Evolutionary conservation across 2,329 filamentous ascomycete genomes (phyloP).

Genomic region (Hymenoscyphus occultus): DNA sequence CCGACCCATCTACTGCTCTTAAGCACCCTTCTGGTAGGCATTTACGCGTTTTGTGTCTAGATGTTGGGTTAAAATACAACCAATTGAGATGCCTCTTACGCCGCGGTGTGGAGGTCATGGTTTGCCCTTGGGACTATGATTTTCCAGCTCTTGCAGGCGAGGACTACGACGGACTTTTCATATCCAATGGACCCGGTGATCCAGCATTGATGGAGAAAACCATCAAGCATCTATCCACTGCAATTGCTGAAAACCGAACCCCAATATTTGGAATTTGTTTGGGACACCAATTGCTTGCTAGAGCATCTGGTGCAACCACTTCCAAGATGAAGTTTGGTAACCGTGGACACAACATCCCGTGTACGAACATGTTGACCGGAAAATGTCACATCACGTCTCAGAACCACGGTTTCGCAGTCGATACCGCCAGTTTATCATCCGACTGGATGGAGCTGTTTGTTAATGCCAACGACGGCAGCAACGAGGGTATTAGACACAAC

Average conservation of each 20-base stretch:
- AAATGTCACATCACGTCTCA: conserved; percentile 99
- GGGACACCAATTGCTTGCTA: conserved; percentile 87
- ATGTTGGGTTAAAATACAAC: conserved; percentile 98
- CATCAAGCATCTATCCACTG: conserved; percentile 72
- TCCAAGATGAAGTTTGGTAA: conserved; percentile 99
- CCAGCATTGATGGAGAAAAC: conserved; percentile 80
- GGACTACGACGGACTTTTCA: conserved; percentile 93
- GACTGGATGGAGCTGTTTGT: conserved; percentile 95
- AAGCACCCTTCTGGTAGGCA: conserved; percentile 85
- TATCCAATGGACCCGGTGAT: conserved; percentile 97
- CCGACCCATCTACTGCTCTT: conserved; percentile 66
- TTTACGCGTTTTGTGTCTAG: conserved; percentile 85
- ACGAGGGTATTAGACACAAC: conserved; percentile 91
- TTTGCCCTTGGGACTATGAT: conserved; percentile 95
- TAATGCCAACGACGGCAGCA: conserved; percentile 97
- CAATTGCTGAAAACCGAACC: conserved; percentile 73
- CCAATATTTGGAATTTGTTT: conserved; percentile 96
- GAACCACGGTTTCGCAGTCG: conserved; percentile 95
- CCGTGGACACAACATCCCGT: conserved; percentile 96
- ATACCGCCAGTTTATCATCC: conserved; percentile 68
- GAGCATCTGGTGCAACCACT: conserved; percentile 81
- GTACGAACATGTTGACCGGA: conserved; percentile 91
- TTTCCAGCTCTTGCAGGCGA: conserved; percentile 73
- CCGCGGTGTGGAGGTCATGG: conserved; percentile 88
- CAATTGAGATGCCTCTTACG: conserved; percentile 90